Conservation (phyloP, 331 rosid genomes). For the Rosa hybrid region DNA sequence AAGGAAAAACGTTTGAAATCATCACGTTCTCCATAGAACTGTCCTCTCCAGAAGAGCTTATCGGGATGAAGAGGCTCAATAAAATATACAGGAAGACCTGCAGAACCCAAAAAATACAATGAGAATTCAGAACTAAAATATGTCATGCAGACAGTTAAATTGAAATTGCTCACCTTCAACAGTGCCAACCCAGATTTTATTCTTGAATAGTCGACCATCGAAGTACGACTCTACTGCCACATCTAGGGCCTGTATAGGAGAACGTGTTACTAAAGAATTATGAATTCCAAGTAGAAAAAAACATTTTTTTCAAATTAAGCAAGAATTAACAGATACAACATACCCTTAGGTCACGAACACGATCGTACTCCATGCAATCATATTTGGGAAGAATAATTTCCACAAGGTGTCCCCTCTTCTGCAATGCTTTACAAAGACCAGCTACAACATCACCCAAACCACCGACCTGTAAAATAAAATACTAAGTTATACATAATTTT, state of each 20-base stretch:
- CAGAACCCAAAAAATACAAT: constrained; percentile 24
- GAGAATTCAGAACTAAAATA: constrained; percentile 28
- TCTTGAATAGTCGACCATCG: constrained; percentile 75
- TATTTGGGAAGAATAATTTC: constrained; percentile 95
- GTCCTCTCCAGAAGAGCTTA: constrained; percentile 85
- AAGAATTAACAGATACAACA: constrained; percentile 19
- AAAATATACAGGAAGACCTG: constrained; percentile 98
- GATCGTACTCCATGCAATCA: constrained; percentile 81
- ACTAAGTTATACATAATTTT: not conserved
- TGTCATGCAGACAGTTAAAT: constrained; percentile 19
- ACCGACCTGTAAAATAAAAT: constrained; percentile 70
- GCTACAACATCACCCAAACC: constrained; percentile 93
- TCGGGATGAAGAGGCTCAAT: constrained; percentile 95
- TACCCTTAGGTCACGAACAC: constrained; percentile 69
- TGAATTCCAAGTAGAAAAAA: constrained; percentile 11
- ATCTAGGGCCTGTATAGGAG: constrained; percentile 62
- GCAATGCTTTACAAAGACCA: constrained; percentile 91
- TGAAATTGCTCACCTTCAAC: constrained; percentile 62
- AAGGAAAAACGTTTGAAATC: constrained; percentile 91
- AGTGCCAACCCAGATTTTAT: constrained; percentile 94
- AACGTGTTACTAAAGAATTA: constrained; percentile 27
- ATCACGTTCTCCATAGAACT: constrained; percentile 80
- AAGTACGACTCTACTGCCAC: constrained; percentile 75
- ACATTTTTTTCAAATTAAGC: not conserved
- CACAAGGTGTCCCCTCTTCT: constrained; percentile 90